Evolutionary conservation across 805 yeast species (phyloP).

Genomic region (Ogataea naganishii): DNA sequence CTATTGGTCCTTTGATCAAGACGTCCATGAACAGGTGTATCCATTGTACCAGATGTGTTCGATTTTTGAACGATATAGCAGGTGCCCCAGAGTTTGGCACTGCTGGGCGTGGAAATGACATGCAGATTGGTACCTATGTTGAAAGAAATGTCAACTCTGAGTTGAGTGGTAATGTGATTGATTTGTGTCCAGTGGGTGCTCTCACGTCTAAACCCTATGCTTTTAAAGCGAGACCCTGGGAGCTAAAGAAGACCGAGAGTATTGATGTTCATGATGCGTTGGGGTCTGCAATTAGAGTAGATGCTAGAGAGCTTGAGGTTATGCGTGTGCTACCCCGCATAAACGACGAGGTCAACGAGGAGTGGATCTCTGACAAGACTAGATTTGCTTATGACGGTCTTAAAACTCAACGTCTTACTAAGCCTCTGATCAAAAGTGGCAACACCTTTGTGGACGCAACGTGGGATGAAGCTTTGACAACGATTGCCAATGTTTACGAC

Average conservation of each 20-base stretch:
- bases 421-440: slow-evolving; percentile 67
- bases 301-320: slow-evolving; percentile 79
- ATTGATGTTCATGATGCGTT: slow-evolving; percentile 78
- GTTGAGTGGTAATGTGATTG: slow-evolving; percentile 79
- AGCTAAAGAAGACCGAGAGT: slow-evolving; percentile 79
- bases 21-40: slow-evolving; percentile 90
- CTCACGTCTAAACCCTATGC: slow-evolving; percentile 86
- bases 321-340: slow-evolving; percentile 81
- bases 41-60: slow-evolving; percentile 86
- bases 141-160: slow-evolving; percentile 80
- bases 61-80: slow-evolving; percentile 84
- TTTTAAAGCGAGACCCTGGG: slow-evolving; percentile 93
- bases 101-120: slow-evolving; percentile 83
- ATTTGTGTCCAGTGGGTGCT: slow-evolving; percentile 89
- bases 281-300: slow-evolving; percentile 79
- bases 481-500: slow-evolving; percentile 54
- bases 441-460: slow-evolving; percentile 64
- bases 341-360: slow-evolving; percentile 82
- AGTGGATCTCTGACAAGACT: slow-evolving; percentile 86
- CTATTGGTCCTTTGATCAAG: slow-evolving; percentile 81
- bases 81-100: slow-evolving; percentile 91
- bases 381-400: slow-evolving; percentile 82
- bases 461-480: slow-evolving; percentile 79
- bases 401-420: slow-evolving; percentile 77
- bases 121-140: slow-evolving; percentile 86